Evolutionary conservation across 2,329 filamentous ascomycete genomes (phyloP).

Genomic region (Colletotrichum chrysophilum): DNA sequence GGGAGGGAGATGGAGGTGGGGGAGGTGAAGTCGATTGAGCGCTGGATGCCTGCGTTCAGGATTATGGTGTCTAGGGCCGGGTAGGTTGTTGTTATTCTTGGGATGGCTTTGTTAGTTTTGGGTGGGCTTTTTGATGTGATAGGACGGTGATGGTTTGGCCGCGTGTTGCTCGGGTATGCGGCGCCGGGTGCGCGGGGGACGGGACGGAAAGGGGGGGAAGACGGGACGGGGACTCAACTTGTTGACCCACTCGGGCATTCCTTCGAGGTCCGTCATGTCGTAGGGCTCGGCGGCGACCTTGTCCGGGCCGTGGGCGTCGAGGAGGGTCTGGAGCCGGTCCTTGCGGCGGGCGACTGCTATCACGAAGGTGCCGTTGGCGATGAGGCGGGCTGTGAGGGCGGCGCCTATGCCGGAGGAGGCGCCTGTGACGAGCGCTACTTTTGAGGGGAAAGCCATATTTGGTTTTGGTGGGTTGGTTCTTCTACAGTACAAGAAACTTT

Average conservation of each 20-base stretch:
- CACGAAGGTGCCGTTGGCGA: constrained; percentile 54
- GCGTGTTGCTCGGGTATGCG: background rate
- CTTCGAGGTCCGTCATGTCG: constrained; percentile 48
- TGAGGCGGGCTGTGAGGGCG: constrained; percentile 45
- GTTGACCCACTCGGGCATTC: constrained; percentile 46
- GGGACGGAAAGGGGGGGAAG: background rate
- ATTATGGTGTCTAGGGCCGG: constrained; percentile 61
- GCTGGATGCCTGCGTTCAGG: constrained; percentile 63
- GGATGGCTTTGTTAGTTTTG: background rate
- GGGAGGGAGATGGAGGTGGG: constrained; percentile 39
- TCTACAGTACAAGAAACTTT: background rate
- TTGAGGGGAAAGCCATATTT: constrained; percentile 59
- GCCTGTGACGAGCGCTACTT: constrained; percentile 59
- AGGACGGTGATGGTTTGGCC: background rate
- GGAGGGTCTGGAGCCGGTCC: constrained; percentile 56
- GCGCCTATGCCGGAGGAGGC: constrained; percentile 60
- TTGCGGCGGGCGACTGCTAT: constrained; percentile 61
- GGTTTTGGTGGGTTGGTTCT: background rate
- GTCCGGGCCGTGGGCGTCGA: constrained; percentile 48
- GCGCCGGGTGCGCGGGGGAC: background rate
- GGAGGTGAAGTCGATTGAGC: constrained; percentile 48
- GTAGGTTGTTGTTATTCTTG: constrained; percentile 40
- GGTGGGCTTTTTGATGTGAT: background rate
- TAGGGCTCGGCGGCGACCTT: constrained; percentile 42
- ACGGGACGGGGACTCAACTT: constrained; percentile 29